Evolutionary conservation across 2,329 filamentous ascomycete genomes (phyloP).

Genomic region (Cercospora zeina): DNA sequence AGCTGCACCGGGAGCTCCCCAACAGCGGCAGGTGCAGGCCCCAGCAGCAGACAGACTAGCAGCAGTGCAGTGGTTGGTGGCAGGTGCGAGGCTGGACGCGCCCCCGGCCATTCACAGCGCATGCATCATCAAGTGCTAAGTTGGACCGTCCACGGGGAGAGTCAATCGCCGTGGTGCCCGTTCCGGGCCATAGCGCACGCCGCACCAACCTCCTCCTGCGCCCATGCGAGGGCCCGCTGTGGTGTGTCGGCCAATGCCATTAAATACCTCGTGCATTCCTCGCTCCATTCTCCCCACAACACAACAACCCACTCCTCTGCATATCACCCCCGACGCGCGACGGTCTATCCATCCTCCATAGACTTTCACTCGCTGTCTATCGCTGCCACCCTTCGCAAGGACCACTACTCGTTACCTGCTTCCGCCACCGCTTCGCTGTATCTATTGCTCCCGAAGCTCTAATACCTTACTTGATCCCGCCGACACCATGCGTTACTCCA

Average conservation of each 20-base stretch:
- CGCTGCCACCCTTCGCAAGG: conserved; percentile 24
- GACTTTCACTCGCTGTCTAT: conserved; percentile 37
- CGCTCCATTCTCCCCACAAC: conserved; percentile 24
- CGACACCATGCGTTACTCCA: conserved; percentile 39
- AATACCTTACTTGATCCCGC: conserved; percentile 22
- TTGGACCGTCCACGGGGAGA: conserved; percentile 14
- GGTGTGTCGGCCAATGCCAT: conserved; percentile 14
- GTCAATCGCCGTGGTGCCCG: conserved; percentile 17
- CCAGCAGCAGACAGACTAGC: neutral
- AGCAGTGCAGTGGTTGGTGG: neutral
- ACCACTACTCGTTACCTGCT: conserved; percentile 26
- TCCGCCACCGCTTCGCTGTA: conserved; percentile 27
- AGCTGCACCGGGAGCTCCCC: neutral
- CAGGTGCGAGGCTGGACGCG: neutral
- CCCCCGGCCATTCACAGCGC: conserved; percentile 7
- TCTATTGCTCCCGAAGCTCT: conserved; percentile 31
- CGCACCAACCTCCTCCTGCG: conserved; percentile 21
- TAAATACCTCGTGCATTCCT: conserved; percentile 33
- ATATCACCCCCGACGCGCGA: conserved; percentile 24
- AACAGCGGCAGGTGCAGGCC: neutral
- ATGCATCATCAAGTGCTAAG: conserved; percentile 3
- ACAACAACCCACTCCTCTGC: conserved; percentile 29
- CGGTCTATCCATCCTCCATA: conserved; percentile 30
- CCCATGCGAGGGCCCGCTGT: conserved; percentile 19
- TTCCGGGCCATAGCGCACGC: conserved; percentile 15